Percentiles rank a stretch among this genome's conserved stretches.
Evolutionary conservation across 129 eudicot genomes (phyloP).

Genomic region (Tanacetum coccineum): DNA sequence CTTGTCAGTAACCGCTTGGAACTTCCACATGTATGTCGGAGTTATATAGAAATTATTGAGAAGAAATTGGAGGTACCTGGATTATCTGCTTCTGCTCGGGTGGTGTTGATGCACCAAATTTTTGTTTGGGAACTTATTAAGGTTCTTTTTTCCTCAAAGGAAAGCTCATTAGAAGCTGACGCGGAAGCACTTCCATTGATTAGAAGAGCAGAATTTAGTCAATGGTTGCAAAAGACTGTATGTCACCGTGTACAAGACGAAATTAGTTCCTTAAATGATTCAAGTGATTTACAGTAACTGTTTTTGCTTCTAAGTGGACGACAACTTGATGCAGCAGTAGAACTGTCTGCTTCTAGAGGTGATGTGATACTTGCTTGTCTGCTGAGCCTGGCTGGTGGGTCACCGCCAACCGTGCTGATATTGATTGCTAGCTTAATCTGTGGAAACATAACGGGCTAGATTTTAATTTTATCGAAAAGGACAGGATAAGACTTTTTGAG

Average conservation of each 20-base stretch:
- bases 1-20: constrained; percentile 46
- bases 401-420: constrained; percentile 59
- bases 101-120: constrained; percentile 83
- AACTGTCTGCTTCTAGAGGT: constrained; percentile 83
- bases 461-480: constrained; percentile 68
- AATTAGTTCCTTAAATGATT: constrained; percentile 62
- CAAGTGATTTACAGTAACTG: constrained; percentile 60
- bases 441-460: constrained; percentile 87
- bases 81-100: constrained; percentile 62
- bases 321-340: constrained; percentile 80
- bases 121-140: constrained; percentile 86
- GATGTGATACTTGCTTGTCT: constrained; percentile 89
- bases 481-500: constrained; percentile 66
- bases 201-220: constrained; percentile 91
- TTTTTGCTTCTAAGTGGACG: constrained; percentile 81
- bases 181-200: constrained; percentile 71
- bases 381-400: constrained; percentile 93
- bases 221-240: constrained; percentile 91
- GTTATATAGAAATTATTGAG: constrained; percentile 71
- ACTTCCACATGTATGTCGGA: constrained; percentile 63
- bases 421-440: constrained; percentile 58
- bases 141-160: constrained; percentile 74
- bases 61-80: constrained; percentile 75
- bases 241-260: constrained; percentile 92
- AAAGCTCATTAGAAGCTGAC: constrained; percentile 51